phyloP scores from a whole-genome alignment of 257 asterid genomes.

The Orobanche coerulescens region DNA sequence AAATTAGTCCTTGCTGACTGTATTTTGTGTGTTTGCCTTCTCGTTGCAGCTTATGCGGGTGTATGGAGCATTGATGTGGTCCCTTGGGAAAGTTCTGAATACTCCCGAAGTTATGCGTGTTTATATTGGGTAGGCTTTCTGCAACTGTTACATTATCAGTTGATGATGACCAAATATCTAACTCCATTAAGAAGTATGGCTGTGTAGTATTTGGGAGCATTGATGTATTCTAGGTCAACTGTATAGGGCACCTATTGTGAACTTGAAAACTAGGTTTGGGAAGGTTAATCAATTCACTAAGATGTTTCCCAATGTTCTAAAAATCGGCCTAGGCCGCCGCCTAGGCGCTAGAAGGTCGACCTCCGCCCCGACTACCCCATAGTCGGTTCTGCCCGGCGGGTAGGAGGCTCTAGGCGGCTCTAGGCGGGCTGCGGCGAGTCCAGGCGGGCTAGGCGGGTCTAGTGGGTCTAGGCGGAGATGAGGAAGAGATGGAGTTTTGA shows the following conservation, averaged over 20 bases:
- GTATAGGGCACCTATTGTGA: background rate
- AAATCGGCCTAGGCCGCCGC: too few species aligned
- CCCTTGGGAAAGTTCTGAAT: slow-evolving; percentile 90
- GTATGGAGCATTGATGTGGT: slow-evolving; percentile 98
- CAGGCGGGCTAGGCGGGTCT: too few species aligned
- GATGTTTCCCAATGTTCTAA: too few species aligned
- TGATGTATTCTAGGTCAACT: background rate
- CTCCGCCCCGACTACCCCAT: too few species aligned
- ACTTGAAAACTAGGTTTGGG: slow-evolving; percentile 8
- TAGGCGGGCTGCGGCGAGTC: too few species aligned
- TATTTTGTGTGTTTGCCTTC: slow-evolving; percentile 15
- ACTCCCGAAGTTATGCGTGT: slow-evolving; percentile 94
- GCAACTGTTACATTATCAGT: background rate
- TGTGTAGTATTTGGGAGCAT: background rate
- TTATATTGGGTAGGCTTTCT: slow-evolving; percentile 70
- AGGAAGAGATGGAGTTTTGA: too few species aligned
- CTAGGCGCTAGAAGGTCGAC: too few species aligned
- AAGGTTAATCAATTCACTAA: background rate
- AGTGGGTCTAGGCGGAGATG: too few species aligned
- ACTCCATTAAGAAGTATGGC: background rate
- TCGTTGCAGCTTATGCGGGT: slow-evolving; percentile 89
- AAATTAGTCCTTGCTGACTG: background rate
- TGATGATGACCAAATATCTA: background rate
- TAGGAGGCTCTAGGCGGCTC: too few species aligned
- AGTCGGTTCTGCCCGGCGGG: too few species aligned